Conservation (phyloP, 306 rosid species). For the Vicia villosa region DNA sequence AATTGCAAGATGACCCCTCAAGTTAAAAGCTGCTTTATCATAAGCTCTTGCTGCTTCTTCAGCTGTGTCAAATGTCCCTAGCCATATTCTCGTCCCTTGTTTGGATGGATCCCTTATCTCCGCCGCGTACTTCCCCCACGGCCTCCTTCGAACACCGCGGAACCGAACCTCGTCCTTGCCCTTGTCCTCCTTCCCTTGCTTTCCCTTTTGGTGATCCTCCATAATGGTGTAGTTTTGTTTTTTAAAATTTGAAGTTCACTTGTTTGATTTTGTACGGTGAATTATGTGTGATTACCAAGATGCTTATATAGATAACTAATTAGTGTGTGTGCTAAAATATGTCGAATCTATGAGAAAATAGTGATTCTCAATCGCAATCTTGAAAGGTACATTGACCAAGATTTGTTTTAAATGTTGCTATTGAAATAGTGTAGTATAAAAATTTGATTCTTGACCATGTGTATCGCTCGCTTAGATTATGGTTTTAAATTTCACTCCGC, state of each 20-base stretch:
- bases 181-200: slow-evolving; percentile 47
- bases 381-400: slow-evolving; percentile 58
- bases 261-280: slow-evolving; percentile 12
- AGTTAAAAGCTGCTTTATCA: slow-evolving; percentile 73
- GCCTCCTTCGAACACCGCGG: slow-evolving; percentile 73
- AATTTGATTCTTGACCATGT: slow-evolving; percentile 62
- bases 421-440: slow-evolving; percentile 41
- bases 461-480: slow-evolving; percentile 21
- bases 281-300: slow-evolving; percentile 11
- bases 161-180: slow-evolving; percentile 52
- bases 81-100: slow-evolving; percentile 77
- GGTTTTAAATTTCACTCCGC: too few species aligned
- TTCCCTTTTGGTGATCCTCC: slow-evolving; percentile 55
- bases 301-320: slow-evolving; percentile 24
- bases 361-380: slow-evolving; percentile 33
- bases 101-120: slow-evolving; percentile 78
- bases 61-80: slow-evolving; percentile 85
- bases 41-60: slow-evolving; percentile 87
- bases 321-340: background rate
- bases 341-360: slow-evolving; percentile 13
- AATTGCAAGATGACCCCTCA: slow-evolving; percentile 77
- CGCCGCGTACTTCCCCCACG: slow-evolving; percentile 91
- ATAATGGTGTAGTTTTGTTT: slow-evolving; percentile 8
- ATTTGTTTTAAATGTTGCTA: slow-evolving; percentile 38
- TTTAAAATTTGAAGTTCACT: background rate